Conservation (phyloP, 2,329 filamentous ascomycete genomes). For the Penicillium sp. region DNA sequence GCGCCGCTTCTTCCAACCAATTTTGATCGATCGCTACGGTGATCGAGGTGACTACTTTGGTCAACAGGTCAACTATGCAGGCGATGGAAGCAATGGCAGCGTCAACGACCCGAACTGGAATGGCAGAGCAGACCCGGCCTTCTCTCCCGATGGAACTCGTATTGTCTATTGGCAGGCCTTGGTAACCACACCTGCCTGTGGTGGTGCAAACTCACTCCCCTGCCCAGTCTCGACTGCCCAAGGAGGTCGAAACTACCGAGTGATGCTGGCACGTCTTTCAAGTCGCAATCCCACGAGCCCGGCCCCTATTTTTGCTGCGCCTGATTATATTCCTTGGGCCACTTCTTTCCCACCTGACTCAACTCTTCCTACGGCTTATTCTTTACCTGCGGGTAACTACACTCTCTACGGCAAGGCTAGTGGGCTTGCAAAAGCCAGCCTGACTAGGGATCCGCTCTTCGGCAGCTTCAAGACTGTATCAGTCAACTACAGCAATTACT, state of each 20-base stretch:
- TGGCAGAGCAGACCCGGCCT: background rate
- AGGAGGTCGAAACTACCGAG: background rate
- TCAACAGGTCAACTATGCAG: background rate
- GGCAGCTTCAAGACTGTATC: conserved; percentile 1
- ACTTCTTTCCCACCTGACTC: background rate
- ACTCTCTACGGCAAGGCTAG: background rate
- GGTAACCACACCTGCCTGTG: background rate
- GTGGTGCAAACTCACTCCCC: background rate
- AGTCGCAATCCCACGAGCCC: background rate
- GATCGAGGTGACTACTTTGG: background rate
- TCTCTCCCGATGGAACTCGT: background rate
- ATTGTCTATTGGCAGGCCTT: background rate
- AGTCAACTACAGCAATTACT: background rate
- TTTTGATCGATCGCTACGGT: background rate
- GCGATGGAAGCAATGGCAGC: background rate
- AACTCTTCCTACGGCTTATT: background rate
- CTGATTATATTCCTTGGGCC: background rate
- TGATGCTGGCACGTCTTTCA: background rate
- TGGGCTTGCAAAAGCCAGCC: background rate
- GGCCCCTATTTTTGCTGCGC: background rate
- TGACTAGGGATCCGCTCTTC: background rate
- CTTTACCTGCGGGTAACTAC: background rate
- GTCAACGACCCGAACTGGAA: background rate
- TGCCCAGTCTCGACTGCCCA: background rate
- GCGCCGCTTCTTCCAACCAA: background rate